Conservation (phyloP, 176 grass and related monocot species). For the Juncus inflexus region DNA sequence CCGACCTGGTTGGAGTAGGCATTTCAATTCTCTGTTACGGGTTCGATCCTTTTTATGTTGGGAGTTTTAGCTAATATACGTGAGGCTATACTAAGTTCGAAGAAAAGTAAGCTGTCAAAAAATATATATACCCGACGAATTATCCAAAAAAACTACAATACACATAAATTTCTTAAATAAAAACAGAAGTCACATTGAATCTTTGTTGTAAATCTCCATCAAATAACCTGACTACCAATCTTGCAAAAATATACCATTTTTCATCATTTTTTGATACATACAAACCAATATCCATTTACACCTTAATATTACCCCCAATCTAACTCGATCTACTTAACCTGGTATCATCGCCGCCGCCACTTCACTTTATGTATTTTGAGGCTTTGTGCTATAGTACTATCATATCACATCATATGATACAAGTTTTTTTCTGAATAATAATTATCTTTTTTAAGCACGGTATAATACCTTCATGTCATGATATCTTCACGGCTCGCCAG, state of each 20-base stretch:
- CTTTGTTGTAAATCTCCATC: conserved; percentile 22
- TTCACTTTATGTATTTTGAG: background rate
- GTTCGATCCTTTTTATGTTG: too few relatives aligned
- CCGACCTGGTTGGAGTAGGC: too few relatives aligned
- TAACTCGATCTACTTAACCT: conserved; percentile 21
- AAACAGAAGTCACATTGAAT: conserved; percentile 4
- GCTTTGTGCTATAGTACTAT: background rate
- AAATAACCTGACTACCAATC: conserved; percentile 15
- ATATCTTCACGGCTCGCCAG: conserved; percentile 14
- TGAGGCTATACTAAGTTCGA: background rate
- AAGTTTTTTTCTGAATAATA: background rate
- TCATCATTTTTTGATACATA: conserved; percentile 5
- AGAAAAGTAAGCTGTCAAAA: background rate
- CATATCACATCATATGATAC: conserved; percentile 7
- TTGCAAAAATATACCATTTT: conserved; percentile 7
- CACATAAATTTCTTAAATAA: background rate
- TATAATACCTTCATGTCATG: background rate
- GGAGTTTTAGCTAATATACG: too few relatives aligned
- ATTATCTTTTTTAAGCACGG: background rate
- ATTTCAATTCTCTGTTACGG: too few relatives aligned
- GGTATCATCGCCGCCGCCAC: conserved; percentile 54
- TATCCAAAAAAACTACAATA: background rate
- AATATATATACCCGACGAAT: background rate
- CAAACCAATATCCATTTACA: conserved; percentile 6
- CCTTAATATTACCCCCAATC: background rate